A percentile compares a stretch with the other conserved stretches of the same genome.
phyloP scores from a whole-genome alignment of 106 monocot genomes.

The Platanthera zijinensis region DNA sequence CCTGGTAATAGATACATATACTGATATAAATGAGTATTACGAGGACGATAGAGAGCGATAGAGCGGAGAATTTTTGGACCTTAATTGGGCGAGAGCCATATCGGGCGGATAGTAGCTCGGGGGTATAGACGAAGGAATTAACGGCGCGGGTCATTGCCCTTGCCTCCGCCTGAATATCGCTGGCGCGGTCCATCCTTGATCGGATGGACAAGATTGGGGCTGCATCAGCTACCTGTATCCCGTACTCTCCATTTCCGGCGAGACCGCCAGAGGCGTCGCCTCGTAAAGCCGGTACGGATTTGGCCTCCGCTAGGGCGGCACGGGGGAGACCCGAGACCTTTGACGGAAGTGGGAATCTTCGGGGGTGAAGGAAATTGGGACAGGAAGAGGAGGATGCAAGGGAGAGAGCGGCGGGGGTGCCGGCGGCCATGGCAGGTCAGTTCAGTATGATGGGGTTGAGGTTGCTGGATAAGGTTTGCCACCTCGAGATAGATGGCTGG shows the following conservation, averaged over 20 bases:
- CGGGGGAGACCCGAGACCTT: not conserved
- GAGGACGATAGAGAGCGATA: not conserved
- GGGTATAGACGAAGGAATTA: constrained; percentile 52
- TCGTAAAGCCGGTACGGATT: constrained; percentile 3
- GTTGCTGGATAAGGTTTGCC: constrained; percentile 3
- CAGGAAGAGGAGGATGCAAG: not conserved
- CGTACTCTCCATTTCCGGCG: not conserved
- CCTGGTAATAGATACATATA: constrained; percentile 22
- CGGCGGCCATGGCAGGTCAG: not conserved
- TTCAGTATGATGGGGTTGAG: not conserved
- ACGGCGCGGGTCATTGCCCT: constrained; percentile 70
- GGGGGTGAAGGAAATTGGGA: constrained; percentile 2
- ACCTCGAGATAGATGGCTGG: not conserved
- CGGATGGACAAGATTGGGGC: not conserved
- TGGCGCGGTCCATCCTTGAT: constrained; percentile 27
- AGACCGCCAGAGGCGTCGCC: not conserved
- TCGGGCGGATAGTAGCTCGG: constrained; percentile 47
- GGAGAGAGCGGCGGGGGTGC: not conserved
- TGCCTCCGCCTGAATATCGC: constrained; percentile 78
- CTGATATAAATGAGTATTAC: not conserved
- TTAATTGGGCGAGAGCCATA: constrained; percentile 70
- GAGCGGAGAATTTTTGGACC: constrained; percentile 21
- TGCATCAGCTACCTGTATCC: not conserved
- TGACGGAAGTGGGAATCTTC: not conserved
- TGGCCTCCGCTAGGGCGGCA: constrained; percentile 22